These are phyloP conservation scores for Wilcoxina mikolae DNA, from an alignment of 495 filamentous ascomycete species.

Conservation along the genomic window DNA sequence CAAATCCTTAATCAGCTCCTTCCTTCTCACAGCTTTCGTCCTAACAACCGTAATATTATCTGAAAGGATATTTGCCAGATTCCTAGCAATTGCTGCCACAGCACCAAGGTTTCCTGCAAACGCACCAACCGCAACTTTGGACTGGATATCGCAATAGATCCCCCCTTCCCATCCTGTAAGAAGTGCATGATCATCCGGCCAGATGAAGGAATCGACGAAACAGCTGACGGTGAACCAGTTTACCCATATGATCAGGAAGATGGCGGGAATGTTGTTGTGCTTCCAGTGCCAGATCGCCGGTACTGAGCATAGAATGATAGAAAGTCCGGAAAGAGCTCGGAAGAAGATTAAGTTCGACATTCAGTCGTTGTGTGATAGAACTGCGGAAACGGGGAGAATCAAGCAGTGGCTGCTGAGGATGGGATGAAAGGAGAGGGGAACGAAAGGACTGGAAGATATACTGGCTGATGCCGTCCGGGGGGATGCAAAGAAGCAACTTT, in stretches of 20 bases:
- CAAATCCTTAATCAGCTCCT: conserved; percentile 43
- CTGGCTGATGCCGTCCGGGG: too few species aligned
- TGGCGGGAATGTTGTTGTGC: conserved; percentile 47
- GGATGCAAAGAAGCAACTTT: too few species aligned
- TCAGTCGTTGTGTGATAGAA: too few species aligned
- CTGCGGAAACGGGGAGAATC: too few species aligned
- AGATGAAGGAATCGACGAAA: conserved; percentile 65
- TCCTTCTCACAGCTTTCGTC: conserved; percentile 38
- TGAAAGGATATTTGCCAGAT: conserved; percentile 53
- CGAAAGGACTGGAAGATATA: too few species aligned
- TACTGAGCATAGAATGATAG: conserved; percentile 12
- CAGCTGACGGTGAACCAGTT: conserved; percentile 50
- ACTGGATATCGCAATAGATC: conserved; percentile 71
- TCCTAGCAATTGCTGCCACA: conserved; percentile 55
- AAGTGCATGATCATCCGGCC: conserved; percentile 51
- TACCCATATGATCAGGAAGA: conserved; percentile 49
- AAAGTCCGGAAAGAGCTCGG: conserved; percentile 10
- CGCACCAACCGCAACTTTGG: conserved; percentile 49
- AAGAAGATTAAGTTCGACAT: not conserved
- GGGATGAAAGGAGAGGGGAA: too few species aligned
- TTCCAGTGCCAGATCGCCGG: conserved; percentile 31
- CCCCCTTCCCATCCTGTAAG: conserved; percentile 54
- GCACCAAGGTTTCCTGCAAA: conserved; percentile 49
- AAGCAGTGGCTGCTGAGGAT: too few species aligned
- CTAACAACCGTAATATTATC: conserved; percentile 44